A percentile compares a stretch with the other conserved stretches of the same genome.
phyloP scores from a whole-genome alignment of 139 green algal genomes.

The Micromonas commoda region DNA sequence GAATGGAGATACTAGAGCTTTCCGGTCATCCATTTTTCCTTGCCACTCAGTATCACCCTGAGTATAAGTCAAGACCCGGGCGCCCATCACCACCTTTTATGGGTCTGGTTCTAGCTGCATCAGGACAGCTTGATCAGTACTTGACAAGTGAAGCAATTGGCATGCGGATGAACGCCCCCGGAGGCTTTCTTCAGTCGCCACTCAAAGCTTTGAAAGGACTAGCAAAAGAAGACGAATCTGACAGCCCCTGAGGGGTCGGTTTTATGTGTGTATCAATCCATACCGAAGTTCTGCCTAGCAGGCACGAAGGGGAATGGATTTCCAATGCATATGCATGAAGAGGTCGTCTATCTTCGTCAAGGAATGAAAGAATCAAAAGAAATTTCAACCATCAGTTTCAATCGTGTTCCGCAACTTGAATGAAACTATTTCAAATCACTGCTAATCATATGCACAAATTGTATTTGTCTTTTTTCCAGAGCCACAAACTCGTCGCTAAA shows the following conservation, averaged over 20 bases:
- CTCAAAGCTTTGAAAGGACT: not conserved
- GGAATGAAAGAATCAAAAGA: too few species aligned
- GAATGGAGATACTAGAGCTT: slow-evolving; percentile 98
- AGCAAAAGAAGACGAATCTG: not conserved
- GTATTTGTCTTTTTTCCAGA: too few species aligned
- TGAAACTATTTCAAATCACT: too few species aligned
- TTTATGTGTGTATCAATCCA: not conserved
- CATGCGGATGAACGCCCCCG: not conserved
- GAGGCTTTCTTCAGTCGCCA: not conserved
- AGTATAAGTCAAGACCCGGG: slow-evolving; percentile 79
- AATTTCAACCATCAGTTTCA: too few species aligned
- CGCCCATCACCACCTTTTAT: slow-evolving; percentile 43
- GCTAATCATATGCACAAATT: too few species aligned
- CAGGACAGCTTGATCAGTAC: slow-evolving; percentile 12
- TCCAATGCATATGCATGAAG: too few species aligned
- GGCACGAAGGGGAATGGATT: too few species aligned
- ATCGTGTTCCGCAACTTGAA: too few species aligned
- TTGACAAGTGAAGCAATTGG: slow-evolving; percentile 2
- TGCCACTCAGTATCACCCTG: slow-evolving; percentile 81
- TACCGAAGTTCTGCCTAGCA: not conserved
- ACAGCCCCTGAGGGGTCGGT: not conserved
- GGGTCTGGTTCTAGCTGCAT: slow-evolving; percentile 33
- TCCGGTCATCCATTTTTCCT: slow-evolving; percentile 81
- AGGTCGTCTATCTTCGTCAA: too few species aligned
- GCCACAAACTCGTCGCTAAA: too few species aligned